These are phyloP conservation scores for Trichoderma afroharzianum DNA, from an alignment of 2,329 filamentous ascomycete genomes.

Conservation along the genomic window DNA sequence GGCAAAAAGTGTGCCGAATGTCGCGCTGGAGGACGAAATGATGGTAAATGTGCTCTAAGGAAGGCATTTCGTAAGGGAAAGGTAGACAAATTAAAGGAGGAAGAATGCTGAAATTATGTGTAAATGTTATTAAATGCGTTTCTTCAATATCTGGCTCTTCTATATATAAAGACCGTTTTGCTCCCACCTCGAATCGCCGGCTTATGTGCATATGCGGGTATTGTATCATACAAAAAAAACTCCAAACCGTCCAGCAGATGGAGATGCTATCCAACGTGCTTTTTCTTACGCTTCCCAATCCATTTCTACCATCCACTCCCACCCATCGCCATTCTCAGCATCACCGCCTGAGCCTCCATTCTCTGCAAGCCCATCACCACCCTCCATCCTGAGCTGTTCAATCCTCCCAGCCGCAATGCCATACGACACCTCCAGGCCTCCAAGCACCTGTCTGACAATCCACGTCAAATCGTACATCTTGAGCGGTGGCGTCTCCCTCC, in stretches of 20 bases:
- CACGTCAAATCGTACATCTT: constrained; percentile 58
- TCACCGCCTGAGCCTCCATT: constrained; percentile 13
- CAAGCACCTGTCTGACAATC: constrained; percentile 56
- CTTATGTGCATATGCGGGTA: neutral
- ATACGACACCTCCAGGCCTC: constrained; percentile 57
- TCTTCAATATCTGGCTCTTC: neutral
- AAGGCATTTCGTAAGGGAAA: constrained; percentile 34
- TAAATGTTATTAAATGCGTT: neutral
- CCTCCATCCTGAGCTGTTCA: constrained; percentile 37
- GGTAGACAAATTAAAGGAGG: constrained; percentile 8
- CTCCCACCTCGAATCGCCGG: neutral
- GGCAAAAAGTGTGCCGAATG: constrained; percentile 46
- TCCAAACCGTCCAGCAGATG: neutral
- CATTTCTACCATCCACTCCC: constrained; percentile 43
- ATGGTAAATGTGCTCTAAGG: constrained; percentile 39
- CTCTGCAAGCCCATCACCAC: neutral
- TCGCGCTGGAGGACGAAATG: constrained; percentile 39
- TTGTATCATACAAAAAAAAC: neutral
- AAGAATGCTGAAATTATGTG: neutral
- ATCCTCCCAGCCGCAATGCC: constrained; percentile 47
- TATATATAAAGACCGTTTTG: neutral
- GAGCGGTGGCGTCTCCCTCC: constrained; percentile 39
- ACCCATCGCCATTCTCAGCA: constrained; percentile 27
- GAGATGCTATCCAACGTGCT: neutral
- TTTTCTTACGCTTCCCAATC: constrained; percentile 32